Conservation (phyloP, 768 basidiomycete species). For the Trametes maxima region DNA sequence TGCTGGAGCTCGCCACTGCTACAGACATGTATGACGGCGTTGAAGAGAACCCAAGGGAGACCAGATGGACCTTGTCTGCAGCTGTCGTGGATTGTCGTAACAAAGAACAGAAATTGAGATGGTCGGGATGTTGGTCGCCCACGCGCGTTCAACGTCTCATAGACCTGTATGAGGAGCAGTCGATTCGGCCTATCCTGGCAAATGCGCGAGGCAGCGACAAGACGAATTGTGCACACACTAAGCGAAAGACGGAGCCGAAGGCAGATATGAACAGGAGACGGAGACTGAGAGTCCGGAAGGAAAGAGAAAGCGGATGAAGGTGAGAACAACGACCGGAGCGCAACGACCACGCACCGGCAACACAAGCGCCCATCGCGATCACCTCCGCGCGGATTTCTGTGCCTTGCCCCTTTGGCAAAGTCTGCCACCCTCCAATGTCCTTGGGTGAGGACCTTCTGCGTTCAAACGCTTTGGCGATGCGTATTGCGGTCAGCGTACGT, state of each 20-base stretch:
- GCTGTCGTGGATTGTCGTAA: constrained; percentile 7
- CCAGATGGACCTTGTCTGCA: not conserved
- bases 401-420: not conserved
- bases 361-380: constrained; percentile 12
- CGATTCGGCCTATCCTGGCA: constrained; percentile 9
- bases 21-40: constrained; percentile 27
- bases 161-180: constrained; percentile 19
- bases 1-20: constrained; percentile 28
- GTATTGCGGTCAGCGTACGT: no score
- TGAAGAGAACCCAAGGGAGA: not conserved
- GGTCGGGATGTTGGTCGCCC: constrained; percentile 15
- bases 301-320: constrained; percentile 2
- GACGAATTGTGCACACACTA: not conserved
- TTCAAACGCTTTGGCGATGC: no score
- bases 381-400: not conserved
- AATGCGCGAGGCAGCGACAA: constrained; percentile 1
- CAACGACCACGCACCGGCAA: constrained; percentile 5
- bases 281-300: constrained; percentile 5
- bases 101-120: not conserved
- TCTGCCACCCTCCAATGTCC: no score
- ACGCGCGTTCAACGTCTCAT: constrained; percentile 22
- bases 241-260: constrained; percentile 4
- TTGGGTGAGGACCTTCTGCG: no score
- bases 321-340: constrained; percentile 15
- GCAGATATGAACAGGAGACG: constrained; percentile 14